Conservation (phyloP, 257 asterid species). For the Solanum commersonii region DNA sequence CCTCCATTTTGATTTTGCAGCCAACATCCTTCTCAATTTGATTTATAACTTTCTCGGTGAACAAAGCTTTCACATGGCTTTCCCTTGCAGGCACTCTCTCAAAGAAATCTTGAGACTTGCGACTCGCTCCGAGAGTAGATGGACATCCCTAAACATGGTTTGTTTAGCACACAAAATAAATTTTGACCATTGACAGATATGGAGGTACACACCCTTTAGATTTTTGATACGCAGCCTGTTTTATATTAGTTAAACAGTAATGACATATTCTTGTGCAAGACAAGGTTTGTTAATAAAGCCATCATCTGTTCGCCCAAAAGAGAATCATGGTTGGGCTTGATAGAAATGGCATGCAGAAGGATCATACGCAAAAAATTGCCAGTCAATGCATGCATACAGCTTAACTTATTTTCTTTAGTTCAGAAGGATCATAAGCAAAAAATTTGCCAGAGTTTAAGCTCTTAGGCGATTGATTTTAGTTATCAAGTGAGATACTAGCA, state of each 20-base stretch:
- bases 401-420: background rate
- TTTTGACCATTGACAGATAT: background rate
- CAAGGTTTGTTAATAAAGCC: background rate
- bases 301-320: background rate
- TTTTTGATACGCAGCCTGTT: background rate
- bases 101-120: slow-evolving; percentile 93
- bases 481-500: background rate
- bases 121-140: slow-evolving; percentile 89
- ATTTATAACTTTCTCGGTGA: slow-evolving; percentile 69
- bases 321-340: background rate
- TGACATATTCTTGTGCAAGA: background rate
- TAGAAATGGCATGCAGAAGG: background rate
- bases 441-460: background rate
- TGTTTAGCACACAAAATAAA: slow-evolving; percentile 8
- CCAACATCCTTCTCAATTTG: slow-evolving; percentile 91
- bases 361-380: background rate
- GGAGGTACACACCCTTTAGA: background rate
- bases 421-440: background rate
- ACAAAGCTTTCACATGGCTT: slow-evolving; percentile 75
- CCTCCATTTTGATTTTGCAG: slow-evolving; percentile 86
- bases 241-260: background rate
- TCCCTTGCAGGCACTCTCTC: slow-evolving; percentile 96
- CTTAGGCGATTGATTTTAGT: background rate
- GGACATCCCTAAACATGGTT: slow-evolving; percentile 76
- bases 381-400: background rate